Conservation (phyloP, 2,329 filamentous ascomycete species). For the Aspergillus glaucus region DNA sequence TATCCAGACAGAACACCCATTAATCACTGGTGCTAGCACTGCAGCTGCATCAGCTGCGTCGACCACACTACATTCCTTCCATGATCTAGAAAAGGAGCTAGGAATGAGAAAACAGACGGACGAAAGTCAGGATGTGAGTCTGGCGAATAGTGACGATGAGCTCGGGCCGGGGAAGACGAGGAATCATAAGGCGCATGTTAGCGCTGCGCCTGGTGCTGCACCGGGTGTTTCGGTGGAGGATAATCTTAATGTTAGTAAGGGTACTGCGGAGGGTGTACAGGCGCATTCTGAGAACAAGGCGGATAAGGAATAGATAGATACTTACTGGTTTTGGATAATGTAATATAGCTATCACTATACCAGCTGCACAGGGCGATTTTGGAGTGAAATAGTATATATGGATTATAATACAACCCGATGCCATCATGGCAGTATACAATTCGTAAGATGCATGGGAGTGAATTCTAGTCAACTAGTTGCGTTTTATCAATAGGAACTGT, state of each 20-base stretch:
- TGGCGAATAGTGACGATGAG: conserved; percentile 60
- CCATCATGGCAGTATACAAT: too few species aligned
- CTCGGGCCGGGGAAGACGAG: background rate
- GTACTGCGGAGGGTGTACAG: conserved; percentile 34
- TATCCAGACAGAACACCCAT: conserved; percentile 8
- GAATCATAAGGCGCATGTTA: background rate
- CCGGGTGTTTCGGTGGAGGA: background rate
- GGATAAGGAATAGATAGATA: too few species aligned
- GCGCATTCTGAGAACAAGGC: conserved; percentile 22
- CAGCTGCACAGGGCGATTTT: too few species aligned
- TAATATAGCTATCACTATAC: too few species aligned
- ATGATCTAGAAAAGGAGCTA: conserved; percentile 49
- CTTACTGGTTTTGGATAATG: too few species aligned
- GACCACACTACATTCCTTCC: conserved; percentile 7
- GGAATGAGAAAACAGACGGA: conserved; percentile 62
- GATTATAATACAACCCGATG: too few species aligned
- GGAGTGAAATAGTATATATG: too few species aligned
- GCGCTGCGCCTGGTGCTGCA: background rate
- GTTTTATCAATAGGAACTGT: too few species aligned
- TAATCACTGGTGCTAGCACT: conserved; percentile 8
- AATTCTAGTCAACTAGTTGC: too few species aligned
- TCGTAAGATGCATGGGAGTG: too few species aligned
- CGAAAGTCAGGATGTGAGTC: conserved; percentile 61
- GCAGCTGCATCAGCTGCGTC: conserved; percentile 11
- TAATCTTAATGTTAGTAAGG: conserved; percentile 7